phyloP scores from a whole-genome alignment of 345 rosid genomes.

The Kernera saxatilis region DNA sequence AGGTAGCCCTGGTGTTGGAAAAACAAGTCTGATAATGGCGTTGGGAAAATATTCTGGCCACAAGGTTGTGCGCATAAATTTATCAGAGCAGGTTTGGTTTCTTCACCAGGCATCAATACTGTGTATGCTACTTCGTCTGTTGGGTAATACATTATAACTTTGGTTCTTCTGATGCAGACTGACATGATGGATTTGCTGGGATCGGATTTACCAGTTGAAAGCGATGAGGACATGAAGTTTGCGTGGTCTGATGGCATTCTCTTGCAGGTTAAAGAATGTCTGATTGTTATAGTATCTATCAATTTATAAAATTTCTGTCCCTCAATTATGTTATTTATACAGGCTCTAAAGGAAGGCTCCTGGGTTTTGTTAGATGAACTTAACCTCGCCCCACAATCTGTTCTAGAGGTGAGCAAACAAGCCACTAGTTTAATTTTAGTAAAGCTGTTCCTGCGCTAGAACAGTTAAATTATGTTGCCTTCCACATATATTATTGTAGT shows the following conservation, averaged over 20 bases:
- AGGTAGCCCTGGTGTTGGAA: slow-evolving; percentile 99
- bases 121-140: background rate
- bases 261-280: slow-evolving; percentile 53
- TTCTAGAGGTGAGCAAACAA: slow-evolving; percentile 57
- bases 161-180: slow-evolving; percentile 56
- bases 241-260: slow-evolving; percentile 97
- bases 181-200: slow-evolving; percentile 99
- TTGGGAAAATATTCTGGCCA: slow-evolving; percentile 93
- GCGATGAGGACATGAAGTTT: slow-evolving; percentile 84
- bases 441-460: background rate
- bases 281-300: background rate
- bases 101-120: slow-evolving; percentile 8
- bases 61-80: slow-evolving; percentile 87
- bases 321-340: slow-evolving; percentile 16
- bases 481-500: background rate
- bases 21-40: slow-evolving; percentile 85
- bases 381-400: slow-evolving; percentile 98
- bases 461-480: background rate
- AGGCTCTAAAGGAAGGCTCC: slow-evolving; percentile 94
- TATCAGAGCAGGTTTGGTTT: slow-evolving; percentile 83
- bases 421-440: background rate
- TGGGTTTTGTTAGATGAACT: slow-evolving; percentile 98
- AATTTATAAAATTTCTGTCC: background rate
- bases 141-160: slow-evolving; percentile 9
- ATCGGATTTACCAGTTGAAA: slow-evolving; percentile 87